Evolutionary conservation across 2,329 filamentous ascomycete species (phyloP).

Genomic region (Alternaria solani): DNA sequence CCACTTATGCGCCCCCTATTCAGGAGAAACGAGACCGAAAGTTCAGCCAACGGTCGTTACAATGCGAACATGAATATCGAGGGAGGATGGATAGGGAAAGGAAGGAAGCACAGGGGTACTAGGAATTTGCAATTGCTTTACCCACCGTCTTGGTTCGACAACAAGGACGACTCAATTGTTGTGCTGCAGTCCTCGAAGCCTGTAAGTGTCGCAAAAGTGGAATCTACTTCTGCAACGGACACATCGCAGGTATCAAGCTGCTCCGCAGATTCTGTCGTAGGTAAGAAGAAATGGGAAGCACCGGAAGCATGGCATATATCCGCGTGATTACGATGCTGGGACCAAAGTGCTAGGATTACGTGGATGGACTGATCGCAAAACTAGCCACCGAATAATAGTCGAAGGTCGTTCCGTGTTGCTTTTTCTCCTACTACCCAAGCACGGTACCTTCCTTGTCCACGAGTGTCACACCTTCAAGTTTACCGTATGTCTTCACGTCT

Average conservation of each 20-base stretch:
- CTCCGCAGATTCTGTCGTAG: not conserved
- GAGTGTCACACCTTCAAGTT: slow-evolving; percentile 4
- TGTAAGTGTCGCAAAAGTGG: not conserved
- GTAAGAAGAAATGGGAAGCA: not conserved
- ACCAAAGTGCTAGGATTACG: not conserved
- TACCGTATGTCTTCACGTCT: not conserved
- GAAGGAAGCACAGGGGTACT: not conserved
- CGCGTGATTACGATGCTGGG: not conserved
- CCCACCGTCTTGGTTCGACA: not conserved
- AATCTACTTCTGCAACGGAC: not conserved
- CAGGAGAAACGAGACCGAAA: not conserved
- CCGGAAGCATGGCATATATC: not conserved
- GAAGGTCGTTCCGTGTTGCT: not conserved
- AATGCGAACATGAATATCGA: not conserved
- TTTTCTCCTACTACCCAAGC: not conserved
- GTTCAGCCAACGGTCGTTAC: not conserved
- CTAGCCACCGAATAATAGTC: not conserved
- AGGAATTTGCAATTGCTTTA: not conserved
- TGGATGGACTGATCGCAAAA: not conserved
- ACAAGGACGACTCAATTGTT: not conserved
- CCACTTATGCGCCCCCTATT: slow-evolving; percentile 19
- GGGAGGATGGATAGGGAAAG: not conserved
- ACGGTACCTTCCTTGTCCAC: slow-evolving; percentile 21
- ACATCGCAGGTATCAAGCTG: not conserved
- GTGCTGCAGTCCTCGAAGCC: not conserved